phyloP scores from a whole-genome alignment of 106 monocot species.

The Acanthochlamys bracteata region DNA sequence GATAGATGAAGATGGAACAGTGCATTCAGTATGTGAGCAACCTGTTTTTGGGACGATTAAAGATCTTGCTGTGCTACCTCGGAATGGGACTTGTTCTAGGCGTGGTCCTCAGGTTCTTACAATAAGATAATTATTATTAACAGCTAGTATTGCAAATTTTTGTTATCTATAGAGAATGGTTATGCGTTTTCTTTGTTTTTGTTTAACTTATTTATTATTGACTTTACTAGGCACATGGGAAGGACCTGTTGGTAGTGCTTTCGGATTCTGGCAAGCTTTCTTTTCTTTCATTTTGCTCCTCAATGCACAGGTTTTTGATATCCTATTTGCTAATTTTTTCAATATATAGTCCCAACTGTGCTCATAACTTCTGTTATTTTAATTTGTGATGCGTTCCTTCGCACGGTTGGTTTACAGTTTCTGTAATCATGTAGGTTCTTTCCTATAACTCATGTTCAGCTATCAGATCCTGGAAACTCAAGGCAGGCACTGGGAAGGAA shows the following conservation, averaged over 20 bases:
- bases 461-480: slow-evolving; percentile 69
- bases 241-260: slow-evolving; percentile 74
- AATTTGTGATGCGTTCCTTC: too few relatives aligned
- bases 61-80: slow-evolving; percentile 61
- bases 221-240: slow-evolving; percentile 38
- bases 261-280: slow-evolving; percentile 93
- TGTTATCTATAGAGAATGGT: neutral
- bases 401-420: too few relatives aligned
- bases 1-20: slow-evolving; percentile 63
- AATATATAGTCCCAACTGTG: too few relatives aligned
- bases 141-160: neutral
- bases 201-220: slow-evolving; percentile 4
- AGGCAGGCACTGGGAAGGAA: slow-evolving; percentile 71
- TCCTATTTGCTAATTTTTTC: too few relatives aligned
- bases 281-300: slow-evolving; percentile 64
- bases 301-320: slow-evolving; percentile 69
- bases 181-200: slow-evolving; percentile 1
- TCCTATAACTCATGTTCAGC: slow-evolving; percentile 54
- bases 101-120: slow-evolving; percentile 33
- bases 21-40: slow-evolving; percentile 80
- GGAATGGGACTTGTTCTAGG: slow-evolving; percentile 34
- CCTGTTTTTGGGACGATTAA: slow-evolving; percentile 84
- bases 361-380: too few relatives aligned
- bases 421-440: slow-evolving; percentile 54
- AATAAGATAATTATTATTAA: neutral